A percentile compares a stretch with the other conserved stretches of the same genome.
phyloP scores from a whole-genome alignment of 441 rosid genomes.

The Biscutella auriculata region DNA sequence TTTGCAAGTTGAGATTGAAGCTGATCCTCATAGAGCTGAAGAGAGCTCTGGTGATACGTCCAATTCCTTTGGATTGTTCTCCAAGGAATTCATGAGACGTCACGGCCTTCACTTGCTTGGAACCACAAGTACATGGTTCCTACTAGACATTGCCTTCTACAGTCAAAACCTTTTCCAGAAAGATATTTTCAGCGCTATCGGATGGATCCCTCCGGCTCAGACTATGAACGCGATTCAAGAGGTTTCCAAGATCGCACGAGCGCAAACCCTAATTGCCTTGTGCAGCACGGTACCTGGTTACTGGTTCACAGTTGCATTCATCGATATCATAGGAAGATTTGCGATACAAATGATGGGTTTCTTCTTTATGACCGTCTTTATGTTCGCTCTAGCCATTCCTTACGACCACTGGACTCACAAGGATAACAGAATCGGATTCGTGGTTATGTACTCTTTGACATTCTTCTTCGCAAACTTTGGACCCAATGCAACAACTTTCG shows the following conservation, averaged over 20 bases:
- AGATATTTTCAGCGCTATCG: slow-evolving; percentile 38
- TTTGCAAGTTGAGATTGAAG: slow-evolving; percentile 31
- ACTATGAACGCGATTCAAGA: slow-evolving; percentile 43
- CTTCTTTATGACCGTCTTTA: slow-evolving; percentile 51
- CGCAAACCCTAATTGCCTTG: slow-evolving; percentile 44
- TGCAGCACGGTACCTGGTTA: slow-evolving; percentile 48
- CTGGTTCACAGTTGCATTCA: slow-evolving; percentile 43
- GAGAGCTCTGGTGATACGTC: neutral
- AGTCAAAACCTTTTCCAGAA: slow-evolving; percentile 55
- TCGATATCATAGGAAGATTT: slow-evolving; percentile 40
- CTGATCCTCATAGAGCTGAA: slow-evolving; percentile 26
- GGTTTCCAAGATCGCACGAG: slow-evolving; percentile 40
- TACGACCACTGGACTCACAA: slow-evolving; percentile 35
- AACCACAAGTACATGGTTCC: slow-evolving; percentile 44
- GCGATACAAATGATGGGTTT: slow-evolving; percentile 47
- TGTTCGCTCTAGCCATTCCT: slow-evolving; percentile 51
- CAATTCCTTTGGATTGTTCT: slow-evolving; percentile 29
- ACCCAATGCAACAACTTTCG: slow-evolving; percentile 54
- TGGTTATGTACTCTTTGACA: slow-evolving; percentile 37
- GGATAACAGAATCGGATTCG: slow-evolving; percentile 35
- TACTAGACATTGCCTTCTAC: slow-evolving; percentile 48
- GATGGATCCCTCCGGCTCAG: slow-evolving; percentile 37
- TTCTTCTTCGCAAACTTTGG: slow-evolving; percentile 60
- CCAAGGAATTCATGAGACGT: slow-evolving; percentile 32
- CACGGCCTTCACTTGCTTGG: slow-evolving; percentile 52